These are phyloP conservation scores for Fusarium coicis DNA, from an alignment of 2,329 filamentous ascomycete genomes.

Conservation along the genomic window DNA sequence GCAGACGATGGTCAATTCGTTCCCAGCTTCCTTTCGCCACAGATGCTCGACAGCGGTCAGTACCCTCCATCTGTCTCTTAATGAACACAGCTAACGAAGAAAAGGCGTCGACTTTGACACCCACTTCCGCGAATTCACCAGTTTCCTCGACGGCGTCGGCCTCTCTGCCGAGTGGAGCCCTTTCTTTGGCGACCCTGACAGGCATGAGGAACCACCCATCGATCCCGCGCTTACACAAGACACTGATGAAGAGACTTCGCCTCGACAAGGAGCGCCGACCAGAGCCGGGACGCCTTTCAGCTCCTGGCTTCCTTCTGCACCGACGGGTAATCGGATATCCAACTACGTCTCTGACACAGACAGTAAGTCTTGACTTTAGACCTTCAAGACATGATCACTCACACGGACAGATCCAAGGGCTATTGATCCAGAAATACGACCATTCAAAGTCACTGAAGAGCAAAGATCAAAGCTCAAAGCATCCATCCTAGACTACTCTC, in stretches of 20 bases:
- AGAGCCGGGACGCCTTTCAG: conserved; percentile 49
- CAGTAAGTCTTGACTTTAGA: background rate
- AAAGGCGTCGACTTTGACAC: conserved; percentile 38
- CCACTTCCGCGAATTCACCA: conserved; percentile 53
- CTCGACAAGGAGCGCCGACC: background rate
- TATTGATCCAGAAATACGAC: conserved; percentile 2
- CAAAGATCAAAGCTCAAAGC: conserved; percentile 43
- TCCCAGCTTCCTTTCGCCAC: conserved; percentile 1
- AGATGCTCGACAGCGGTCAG: conserved; percentile 14
- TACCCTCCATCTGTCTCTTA: too few relatives aligned
- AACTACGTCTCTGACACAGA: conserved; percentile 18
- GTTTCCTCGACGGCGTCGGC: conserved; percentile 52
- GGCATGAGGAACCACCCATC: background rate
- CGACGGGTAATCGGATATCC: conserved; percentile 44
- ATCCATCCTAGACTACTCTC: background rate
- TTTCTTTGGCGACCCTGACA: conserved; percentile 46
- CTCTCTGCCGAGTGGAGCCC: conserved; percentile 54
- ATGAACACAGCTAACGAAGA: background rate
- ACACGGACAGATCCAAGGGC: background rate
- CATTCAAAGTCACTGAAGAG: conserved; percentile 49
- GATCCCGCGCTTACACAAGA: background rate
- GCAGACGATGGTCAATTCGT: background rate
- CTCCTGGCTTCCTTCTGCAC: conserved; percentile 52
- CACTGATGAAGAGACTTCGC: background rate
- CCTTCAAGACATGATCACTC: too few relatives aligned